A percentile compares a stretch with the other conserved stretches of the same genome.
phyloP scores from a whole-genome alignment of 2,329 filamentous ascomycete species.

The Talaromyces sp. region DNA sequence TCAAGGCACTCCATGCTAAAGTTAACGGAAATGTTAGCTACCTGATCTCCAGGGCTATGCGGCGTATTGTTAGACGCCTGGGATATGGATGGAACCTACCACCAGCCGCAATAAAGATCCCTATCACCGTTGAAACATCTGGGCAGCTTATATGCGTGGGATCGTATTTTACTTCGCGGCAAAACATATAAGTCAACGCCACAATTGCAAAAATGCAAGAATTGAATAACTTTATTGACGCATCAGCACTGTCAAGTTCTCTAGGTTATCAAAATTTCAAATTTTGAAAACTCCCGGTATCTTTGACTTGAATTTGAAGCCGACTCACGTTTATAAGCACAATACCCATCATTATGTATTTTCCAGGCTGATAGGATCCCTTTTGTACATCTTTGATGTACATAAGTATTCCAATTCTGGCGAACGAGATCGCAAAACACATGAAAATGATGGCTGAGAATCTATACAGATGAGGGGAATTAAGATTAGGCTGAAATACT shows the following conservation, averaged over 20 bases:
- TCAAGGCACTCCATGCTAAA: conserved; percentile 2
- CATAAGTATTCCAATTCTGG: background rate
- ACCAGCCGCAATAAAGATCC: background rate
- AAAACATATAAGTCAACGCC: too few species aligned
- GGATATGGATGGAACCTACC: background rate
- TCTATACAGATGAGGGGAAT: background rate
- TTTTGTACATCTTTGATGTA: background rate
- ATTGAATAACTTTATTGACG: too few species aligned
- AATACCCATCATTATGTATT: background rate
- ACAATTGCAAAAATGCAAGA: too few species aligned
- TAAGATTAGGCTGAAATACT: background rate
- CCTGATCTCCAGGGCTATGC: too few species aligned
- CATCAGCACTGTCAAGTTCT: background rate
- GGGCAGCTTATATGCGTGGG: background rate
- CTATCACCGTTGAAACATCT: background rate
- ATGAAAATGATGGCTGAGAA: background rate
- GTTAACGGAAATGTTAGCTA: background rate
- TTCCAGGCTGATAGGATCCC: background rate
- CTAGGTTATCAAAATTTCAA: background rate
- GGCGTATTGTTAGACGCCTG: too few species aligned
- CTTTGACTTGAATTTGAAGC: too few species aligned
- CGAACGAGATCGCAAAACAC: background rate
- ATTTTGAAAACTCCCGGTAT: too few species aligned
- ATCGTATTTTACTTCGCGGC: too few species aligned
- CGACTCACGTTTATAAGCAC: background rate